Evolutionary conservation across 352 stramenopile genomes (phyloP).

Genomic region (Phytophthora nicotianae): DNA sequence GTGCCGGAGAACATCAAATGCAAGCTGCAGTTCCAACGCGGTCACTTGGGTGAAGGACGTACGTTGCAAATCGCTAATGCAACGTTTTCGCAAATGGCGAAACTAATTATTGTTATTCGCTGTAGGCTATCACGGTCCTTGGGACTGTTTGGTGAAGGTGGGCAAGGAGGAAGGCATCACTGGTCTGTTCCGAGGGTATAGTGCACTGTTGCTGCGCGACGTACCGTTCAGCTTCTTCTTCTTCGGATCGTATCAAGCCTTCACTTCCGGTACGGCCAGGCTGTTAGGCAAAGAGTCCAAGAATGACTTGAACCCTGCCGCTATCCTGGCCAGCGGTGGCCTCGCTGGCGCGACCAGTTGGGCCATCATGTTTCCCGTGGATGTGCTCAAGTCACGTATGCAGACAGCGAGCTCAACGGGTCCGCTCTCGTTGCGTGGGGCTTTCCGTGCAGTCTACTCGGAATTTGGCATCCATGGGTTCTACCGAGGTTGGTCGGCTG

Average conservation of each 20-base stretch:
- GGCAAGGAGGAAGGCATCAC: slow-evolving; percentile 59
- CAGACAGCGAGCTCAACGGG: slow-evolving; percentile 49
- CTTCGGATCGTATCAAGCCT: slow-evolving; percentile 85
- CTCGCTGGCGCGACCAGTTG: slow-evolving; percentile 81
- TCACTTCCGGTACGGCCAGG: slow-evolving; percentile 58
- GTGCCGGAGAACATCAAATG: slow-evolving; percentile 87
- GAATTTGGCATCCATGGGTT: slow-evolving; percentile 79
- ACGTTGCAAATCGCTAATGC: slow-evolving; percentile 18
- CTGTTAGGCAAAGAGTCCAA: slow-evolving; percentile 64
- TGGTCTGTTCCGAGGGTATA: slow-evolving; percentile 84
- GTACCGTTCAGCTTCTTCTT: slow-evolving; percentile 93
- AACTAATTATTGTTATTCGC: background rate
- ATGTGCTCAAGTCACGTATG: slow-evolving; percentile 88
- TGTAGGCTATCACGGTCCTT: slow-evolving; percentile 65
- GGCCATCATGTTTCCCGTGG: slow-evolving; percentile 86
- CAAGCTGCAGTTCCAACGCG: slow-evolving; percentile 82
- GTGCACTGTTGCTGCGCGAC: slow-evolving; percentile 81
- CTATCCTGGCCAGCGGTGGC: slow-evolving; percentile 79
- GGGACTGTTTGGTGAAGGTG: slow-evolving; percentile 75
- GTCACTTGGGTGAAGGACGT: slow-evolving; percentile 66
- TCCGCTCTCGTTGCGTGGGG: slow-evolving; percentile 46
- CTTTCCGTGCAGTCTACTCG: slow-evolving; percentile 62
- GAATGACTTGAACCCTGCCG: slow-evolving; percentile 71
- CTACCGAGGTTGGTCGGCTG: slow-evolving; percentile 87
- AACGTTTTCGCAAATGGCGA: background rate